Conservation (phyloP, 139 green algal genomes). For the Picochlorum sp. region DNA sequence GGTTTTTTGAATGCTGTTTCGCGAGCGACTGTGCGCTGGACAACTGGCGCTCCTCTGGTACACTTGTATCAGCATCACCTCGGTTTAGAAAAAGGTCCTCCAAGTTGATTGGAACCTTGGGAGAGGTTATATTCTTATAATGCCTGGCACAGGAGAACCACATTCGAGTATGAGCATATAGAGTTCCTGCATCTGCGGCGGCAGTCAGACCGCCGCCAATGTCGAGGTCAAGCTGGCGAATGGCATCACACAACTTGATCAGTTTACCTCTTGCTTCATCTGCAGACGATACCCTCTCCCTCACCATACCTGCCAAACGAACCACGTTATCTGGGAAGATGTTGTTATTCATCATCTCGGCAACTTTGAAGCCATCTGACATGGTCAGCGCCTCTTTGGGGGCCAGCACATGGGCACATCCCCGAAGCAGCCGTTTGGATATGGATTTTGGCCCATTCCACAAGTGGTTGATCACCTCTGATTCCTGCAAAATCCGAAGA, state of each 20-base stretch:
- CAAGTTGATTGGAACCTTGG: slow-evolving; percentile 49
- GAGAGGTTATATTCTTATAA: slow-evolving; percentile 52
- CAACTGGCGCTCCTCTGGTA: not conserved
- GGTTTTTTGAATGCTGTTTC: slow-evolving; percentile 3
- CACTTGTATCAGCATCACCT: slow-evolving; percentile 1
- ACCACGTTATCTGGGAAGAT: not conserved
- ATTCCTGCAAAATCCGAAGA: slow-evolving; percentile 45
- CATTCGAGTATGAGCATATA: slow-evolving; percentile 46
- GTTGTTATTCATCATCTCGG: not conserved
- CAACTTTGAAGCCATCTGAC: slow-evolving; percentile 10
- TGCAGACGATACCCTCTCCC: not conserved
- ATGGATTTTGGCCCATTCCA: slow-evolving; percentile 49
- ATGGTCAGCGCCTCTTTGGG: not conserved
- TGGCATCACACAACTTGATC: slow-evolving; percentile 21
- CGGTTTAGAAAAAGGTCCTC: slow-evolving; percentile 36
- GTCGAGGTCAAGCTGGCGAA: slow-evolving; percentile 44
- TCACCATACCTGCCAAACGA: not conserved
- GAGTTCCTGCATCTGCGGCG: slow-evolving; percentile 43
- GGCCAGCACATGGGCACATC: slow-evolving; percentile 19
- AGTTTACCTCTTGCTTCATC: slow-evolving; percentile 32
- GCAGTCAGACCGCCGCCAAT: slow-evolving; percentile 38
- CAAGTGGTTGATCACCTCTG: slow-evolving; percentile 53
- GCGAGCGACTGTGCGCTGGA: not conserved
- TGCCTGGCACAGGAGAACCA: slow-evolving; percentile 58
- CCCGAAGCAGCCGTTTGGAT: slow-evolving; percentile 31